phyloP scores from a whole-genome alignment of 2,329 filamentous ascomycete species.

The Colletotrichum cuscutae region DNA sequence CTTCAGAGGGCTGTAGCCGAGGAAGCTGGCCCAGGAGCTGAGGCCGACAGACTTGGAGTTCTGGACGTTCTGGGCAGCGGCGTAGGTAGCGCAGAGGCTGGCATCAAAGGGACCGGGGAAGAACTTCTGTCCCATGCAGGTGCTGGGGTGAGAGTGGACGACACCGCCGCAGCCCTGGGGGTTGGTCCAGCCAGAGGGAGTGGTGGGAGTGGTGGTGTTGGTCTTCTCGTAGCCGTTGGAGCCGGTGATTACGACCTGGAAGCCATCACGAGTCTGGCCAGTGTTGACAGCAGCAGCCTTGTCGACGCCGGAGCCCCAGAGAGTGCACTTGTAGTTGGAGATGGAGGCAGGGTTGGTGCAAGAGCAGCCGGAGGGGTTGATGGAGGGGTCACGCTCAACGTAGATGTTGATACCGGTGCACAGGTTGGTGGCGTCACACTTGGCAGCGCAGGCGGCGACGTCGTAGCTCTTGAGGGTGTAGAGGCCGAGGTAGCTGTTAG shows the following conservation, averaged over 20 bases:
- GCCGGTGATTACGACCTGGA: slow-evolving; percentile 33
- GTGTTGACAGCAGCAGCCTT: slow-evolving; percentile 32
- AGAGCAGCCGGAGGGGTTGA: slow-evolving; percentile 23
- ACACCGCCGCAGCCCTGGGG: slow-evolving; percentile 18
- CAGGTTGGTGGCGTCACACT: slow-evolving; percentile 17
- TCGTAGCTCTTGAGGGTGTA: slow-evolving; percentile 28
- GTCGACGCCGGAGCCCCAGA: slow-evolving; percentile 31
- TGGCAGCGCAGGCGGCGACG: slow-evolving; percentile 14
- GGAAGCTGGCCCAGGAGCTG: slow-evolving; percentile 1
- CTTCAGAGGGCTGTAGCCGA: slow-evolving; percentile 29
- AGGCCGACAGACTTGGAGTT: slow-evolving; percentile 23
- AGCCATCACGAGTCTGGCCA: slow-evolving; percentile 24
- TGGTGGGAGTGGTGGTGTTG: slow-evolving; percentile 21
- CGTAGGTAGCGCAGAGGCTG: slow-evolving; percentile 27
- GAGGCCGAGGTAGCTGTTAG: slow-evolving; percentile 30
- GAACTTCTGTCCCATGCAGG: slow-evolving; percentile 32
- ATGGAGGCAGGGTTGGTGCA: slow-evolving; percentile 28
- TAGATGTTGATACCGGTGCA: slow-evolving; percentile 34
- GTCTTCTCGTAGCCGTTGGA: slow-evolving; percentile 37
- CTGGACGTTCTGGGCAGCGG: slow-evolving; percentile 20
- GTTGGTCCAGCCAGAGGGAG: slow-evolving; percentile 30
- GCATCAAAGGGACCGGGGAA: slow-evolving; percentile 28
- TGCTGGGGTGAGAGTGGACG: slow-evolving; percentile 22
- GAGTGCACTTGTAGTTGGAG: slow-evolving; percentile 32
- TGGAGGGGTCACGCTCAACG: slow-evolving; percentile 32